Percentiles rank a stretch among this genome's conserved stretches.
Conservation (phyloP, 2,329 filamentous ascomycete genomes). For the Raffaelea ambrosiae region DNA sequence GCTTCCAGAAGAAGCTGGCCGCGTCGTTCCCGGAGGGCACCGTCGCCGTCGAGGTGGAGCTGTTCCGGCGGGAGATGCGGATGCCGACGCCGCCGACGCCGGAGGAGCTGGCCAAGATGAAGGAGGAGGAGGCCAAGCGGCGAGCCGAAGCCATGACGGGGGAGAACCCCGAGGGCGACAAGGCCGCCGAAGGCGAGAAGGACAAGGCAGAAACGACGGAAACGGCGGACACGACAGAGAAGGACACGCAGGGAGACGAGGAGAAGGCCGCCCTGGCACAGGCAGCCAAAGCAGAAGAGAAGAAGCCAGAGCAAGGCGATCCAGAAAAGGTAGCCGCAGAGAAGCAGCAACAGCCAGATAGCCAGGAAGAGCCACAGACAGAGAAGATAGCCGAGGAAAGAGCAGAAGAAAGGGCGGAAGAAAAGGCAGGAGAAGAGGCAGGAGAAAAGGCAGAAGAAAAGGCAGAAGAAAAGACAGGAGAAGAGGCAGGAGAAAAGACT, state of each 20-base stretch:
- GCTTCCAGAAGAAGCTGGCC: slow-evolving; percentile 32
- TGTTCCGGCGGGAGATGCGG: slow-evolving; percentile 41
- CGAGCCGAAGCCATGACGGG: neutral
- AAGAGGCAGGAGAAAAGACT: neutral
- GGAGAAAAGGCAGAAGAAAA: neutral
- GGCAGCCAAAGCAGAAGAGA: neutral
- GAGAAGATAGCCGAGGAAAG: neutral
- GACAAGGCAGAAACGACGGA: neutral
- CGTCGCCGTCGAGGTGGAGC: slow-evolving; percentile 45
- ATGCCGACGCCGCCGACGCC: slow-evolving; percentile 4
- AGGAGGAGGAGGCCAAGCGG: neutral
- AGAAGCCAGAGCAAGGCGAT: neutral
- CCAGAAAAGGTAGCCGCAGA: neutral
- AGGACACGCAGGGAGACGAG: no score
- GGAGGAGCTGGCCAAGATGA: slow-evolving; percentile 1
- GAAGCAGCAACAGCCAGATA: neutral
- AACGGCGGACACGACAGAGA: no score
- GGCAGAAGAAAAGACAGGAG: neutral
- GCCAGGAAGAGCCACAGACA: neutral
- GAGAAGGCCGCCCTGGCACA: neutral
- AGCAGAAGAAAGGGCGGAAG: neutral
- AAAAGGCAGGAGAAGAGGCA: neutral
- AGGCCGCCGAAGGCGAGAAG: neutral
- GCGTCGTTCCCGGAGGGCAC: slow-evolving; percentile 25
- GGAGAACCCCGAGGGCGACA: neutral